Base-by-base conservation (phyloP, 805 yeast species). In the Pichia ethanolica region DNA sequence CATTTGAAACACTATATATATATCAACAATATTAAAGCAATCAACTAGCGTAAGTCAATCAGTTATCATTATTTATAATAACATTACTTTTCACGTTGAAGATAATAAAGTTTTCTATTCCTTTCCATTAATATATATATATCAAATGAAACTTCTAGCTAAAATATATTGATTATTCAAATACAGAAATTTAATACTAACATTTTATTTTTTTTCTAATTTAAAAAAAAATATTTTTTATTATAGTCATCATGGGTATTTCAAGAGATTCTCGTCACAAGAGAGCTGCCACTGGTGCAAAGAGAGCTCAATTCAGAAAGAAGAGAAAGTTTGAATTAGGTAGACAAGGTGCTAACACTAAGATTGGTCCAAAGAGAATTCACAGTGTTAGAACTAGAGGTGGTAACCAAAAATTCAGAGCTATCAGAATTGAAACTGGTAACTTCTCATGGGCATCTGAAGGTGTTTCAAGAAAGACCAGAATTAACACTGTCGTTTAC, bases 191-290 rank as follows among this genome's bases (percentile, higher is more conserved):
- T 8, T 34, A 25, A 39, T 47, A 47, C 49, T 45, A 51, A 48
- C 48, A 30, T 37, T 35, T 39, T 30, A 35, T 35, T 37, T n/a
- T 5, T 12, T 7, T 6, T 14, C 6, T 39, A 14, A 7, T 39
- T n/a, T n/a, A n/a, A n/a, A n/a, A n/a, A n/a, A 30, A 3, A 26
- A 34, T 28, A 25, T 39, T 27, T 25, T 14, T 32, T 41, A 53
- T 50, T 54, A 32, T 53, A 50, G 50, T 51, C 60, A 86, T 75
- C 75, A 91, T 91, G 99, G 98, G 99, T 90, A 91, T 91, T 86
- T 89, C 98, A 78, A 91, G 99, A 83, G 98, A 93, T 83, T 91
- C 99, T 77, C 97, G 97, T 81, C 99, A 93, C 90, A 91, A 91
- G 88, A 95, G 99, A 79, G 79, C 97, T 70, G 96, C 95, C 77